Evolutionary conservation across 495 filamentous ascomycete genomes (phyloP).

Genomic region (Aspergillus affinis): DNA sequence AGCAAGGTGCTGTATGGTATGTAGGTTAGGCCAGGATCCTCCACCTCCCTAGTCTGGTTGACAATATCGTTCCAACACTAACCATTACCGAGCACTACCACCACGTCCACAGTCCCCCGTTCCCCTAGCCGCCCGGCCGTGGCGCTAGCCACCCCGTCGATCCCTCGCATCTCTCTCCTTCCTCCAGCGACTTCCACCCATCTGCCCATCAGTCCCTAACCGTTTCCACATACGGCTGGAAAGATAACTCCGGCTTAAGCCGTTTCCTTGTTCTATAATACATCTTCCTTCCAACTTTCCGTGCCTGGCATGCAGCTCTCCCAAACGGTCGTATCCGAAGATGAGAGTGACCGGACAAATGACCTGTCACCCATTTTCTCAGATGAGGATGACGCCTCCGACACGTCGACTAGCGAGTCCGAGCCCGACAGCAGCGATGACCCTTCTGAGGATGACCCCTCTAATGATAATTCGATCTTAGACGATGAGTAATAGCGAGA

Average conservation of each 20-base stretch:
- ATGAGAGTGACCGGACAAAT: slow-evolving; percentile 6
- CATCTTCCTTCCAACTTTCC: not conserved
- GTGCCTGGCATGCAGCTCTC: slow-evolving; percentile 9
- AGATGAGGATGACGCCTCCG: slow-evolving; percentile 1
- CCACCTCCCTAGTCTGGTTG: no score
- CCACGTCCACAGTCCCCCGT: no score
- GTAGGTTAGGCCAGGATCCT: no score
- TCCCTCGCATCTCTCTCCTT: not conserved
- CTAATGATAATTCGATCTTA: slow-evolving; percentile 23
- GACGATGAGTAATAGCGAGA: slow-evolving; percentile 29
- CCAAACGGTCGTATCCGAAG: not conserved
- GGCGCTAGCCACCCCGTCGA: no score
- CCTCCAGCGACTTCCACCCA: slow-evolving; percentile 8
- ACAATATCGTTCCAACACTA: no score
- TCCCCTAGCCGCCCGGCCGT: no score
- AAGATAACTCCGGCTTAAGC: slow-evolving; percentile 1
- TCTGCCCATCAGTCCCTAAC: not conserved
- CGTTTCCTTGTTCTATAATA: slow-evolving; percentile 1
- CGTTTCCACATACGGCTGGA: slow-evolving; percentile 2
- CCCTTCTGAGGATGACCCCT: slow-evolving; percentile 10
- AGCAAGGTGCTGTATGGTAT: no score
- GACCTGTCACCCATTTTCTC: slow-evolving; percentile 5
- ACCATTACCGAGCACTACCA: no score
- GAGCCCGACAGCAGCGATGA: slow-evolving; percentile 17
- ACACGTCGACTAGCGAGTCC: slow-evolving; percentile 18